Conservation (phyloP, 306 rosid species). For the Rubus parviflorus region DNA sequence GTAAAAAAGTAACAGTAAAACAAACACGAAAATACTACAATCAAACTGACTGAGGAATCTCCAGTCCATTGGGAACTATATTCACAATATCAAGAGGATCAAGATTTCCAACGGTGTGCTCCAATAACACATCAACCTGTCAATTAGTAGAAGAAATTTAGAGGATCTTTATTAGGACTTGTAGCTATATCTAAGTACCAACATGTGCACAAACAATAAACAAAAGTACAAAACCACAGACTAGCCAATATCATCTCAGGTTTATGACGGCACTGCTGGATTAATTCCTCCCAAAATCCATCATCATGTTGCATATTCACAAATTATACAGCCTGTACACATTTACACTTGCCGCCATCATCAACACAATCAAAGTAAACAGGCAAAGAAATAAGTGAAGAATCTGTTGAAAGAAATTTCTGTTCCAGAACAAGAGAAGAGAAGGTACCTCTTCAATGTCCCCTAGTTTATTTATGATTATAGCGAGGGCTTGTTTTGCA, state of each 20-base stretch:
- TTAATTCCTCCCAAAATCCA: conserved; percentile 62
- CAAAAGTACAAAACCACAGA: not conserved
- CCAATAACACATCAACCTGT: conserved; percentile 89
- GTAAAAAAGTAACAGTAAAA: not conserved
- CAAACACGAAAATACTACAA: not conserved
- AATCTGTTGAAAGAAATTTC: conserved; percentile 21
- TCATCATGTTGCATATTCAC: conserved; percentile 62
- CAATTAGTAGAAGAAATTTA: conserved; percentile 33
- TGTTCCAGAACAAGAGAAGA: conserved; percentile 26
- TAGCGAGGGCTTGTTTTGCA: conserved; percentile 76
- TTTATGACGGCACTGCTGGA: conserved; percentile 58
- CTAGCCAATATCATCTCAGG: conserved; percentile 44
- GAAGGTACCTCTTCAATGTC: conserved; percentile 85
- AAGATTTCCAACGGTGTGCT: conserved; percentile 93
- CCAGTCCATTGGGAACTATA: conserved; percentile 92
- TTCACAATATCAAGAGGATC: conserved; percentile 82
- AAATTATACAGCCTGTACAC: conserved; percentile 74
- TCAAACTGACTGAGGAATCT: conserved; percentile 81
- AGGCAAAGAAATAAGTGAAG: conserved; percentile 13
- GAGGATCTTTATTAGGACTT: not conserved
- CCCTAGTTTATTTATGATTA: conserved; percentile 80
- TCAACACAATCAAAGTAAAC: conserved; percentile 22
- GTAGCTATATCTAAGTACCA: not conserved
- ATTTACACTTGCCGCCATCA: conserved; percentile 12
- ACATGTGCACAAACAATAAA: not conserved